Conservation (phyloP, 1,284 basidiomycete species). For the Irpex rosettiformis region DNA sequence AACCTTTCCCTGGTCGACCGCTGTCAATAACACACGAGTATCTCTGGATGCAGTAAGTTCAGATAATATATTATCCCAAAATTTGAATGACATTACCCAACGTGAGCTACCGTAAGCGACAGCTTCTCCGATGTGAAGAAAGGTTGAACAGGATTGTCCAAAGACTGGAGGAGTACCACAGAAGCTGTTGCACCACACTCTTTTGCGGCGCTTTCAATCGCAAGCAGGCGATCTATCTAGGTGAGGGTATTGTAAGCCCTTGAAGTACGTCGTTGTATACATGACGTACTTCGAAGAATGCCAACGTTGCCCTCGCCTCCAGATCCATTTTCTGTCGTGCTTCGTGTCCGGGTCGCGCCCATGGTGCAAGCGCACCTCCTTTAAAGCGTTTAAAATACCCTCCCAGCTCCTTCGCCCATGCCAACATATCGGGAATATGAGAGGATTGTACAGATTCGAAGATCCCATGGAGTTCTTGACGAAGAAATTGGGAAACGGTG, state of each 20-base stretch:
- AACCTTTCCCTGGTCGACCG: slow-evolving; percentile 68
- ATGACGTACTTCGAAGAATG: slow-evolving; percentile 76
- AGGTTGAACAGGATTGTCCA: slow-evolving; percentile 69
- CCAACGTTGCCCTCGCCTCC: slow-evolving; percentile 79
- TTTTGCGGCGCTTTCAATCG: slow-evolving; percentile 62
- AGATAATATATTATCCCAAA: neutral
- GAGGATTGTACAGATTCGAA: slow-evolving; percentile 73
- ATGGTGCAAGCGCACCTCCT: slow-evolving; percentile 74
- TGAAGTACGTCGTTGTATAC: no score
- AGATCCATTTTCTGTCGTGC: slow-evolving; percentile 59
- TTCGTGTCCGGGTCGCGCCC: slow-evolving; percentile 44
- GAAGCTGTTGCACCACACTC: slow-evolving; percentile 88
- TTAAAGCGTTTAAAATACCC: slow-evolving; percentile 88
- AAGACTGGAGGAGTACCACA: slow-evolving; percentile 83
- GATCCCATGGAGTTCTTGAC: slow-evolving; percentile 74
- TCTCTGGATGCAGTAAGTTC: slow-evolving; percentile 53
- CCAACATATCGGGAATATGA: slow-evolving; percentile 70
- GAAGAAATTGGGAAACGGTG: slow-evolving; percentile 46
- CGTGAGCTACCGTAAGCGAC: slow-evolving; percentile 87
- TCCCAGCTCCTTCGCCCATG: slow-evolving; percentile 73
- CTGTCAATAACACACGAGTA: slow-evolving; percentile 84
- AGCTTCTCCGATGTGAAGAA: slow-evolving; percentile 76
- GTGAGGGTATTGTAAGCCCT: neutral
- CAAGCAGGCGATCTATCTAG: slow-evolving; percentile 28
- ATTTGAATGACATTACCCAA: slow-evolving; percentile 56